These are phyloP conservation scores for Sporormia fimetaria DNA, from an alignment of 495 filamentous ascomycete species.

Conservation along the genomic window DNA sequence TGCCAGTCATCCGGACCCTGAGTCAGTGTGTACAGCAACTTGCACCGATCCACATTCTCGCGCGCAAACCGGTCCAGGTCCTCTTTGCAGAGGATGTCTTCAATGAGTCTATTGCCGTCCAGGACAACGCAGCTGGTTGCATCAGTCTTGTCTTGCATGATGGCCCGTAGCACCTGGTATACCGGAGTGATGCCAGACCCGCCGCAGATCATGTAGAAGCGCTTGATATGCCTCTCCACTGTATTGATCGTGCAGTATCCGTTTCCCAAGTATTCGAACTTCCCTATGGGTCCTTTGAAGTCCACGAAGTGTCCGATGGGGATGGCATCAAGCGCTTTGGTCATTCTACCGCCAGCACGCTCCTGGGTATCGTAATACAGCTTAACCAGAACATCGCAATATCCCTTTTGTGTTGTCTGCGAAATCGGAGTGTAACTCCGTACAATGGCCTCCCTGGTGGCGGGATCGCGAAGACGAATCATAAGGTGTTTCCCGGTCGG, in stretches of 20 bases:
- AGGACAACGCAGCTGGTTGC: slow-evolving; percentile 57
- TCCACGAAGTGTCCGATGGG: slow-evolving; percentile 60
- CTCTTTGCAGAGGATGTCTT: slow-evolving; percentile 73
- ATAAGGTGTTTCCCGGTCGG: slow-evolving; percentile 86
- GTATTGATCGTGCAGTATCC: slow-evolving; percentile 55
- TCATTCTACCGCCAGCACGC: slow-evolving; percentile 69
- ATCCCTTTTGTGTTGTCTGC: slow-evolving; percentile 46
- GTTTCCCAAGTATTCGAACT: slow-evolving; percentile 67
- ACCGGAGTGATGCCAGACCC: slow-evolving; percentile 88
- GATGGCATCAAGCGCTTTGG: slow-evolving; percentile 62
- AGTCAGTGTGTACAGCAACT: slow-evolving; percentile 63
- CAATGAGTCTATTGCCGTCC: slow-evolving; percentile 66
- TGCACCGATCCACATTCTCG: slow-evolving; percentile 44
- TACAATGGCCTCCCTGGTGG: slow-evolving; percentile 60
- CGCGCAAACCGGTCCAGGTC: slow-evolving; percentile 56
- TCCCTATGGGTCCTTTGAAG: slow-evolving; percentile 84
- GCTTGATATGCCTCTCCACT: slow-evolving; percentile 45
- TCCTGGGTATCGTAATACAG: slow-evolving; percentile 59
- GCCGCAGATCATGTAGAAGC: slow-evolving; percentile 82
- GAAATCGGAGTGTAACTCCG: slow-evolving; percentile 86
- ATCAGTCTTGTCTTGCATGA: slow-evolving; percentile 51
- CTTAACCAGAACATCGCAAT: slow-evolving; percentile 69
- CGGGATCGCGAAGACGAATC: slow-evolving; percentile 65
- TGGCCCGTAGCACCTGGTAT: slow-evolving; percentile 73
- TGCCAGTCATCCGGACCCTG: slow-evolving; percentile 52